A percentile compares a stretch with the other conserved stretches of the same genome.
These are phyloP conservation scores for Nitzschia sp. DNA, from an alignment of 108 stramenopile species.

Conservation along the genomic window DNA sequence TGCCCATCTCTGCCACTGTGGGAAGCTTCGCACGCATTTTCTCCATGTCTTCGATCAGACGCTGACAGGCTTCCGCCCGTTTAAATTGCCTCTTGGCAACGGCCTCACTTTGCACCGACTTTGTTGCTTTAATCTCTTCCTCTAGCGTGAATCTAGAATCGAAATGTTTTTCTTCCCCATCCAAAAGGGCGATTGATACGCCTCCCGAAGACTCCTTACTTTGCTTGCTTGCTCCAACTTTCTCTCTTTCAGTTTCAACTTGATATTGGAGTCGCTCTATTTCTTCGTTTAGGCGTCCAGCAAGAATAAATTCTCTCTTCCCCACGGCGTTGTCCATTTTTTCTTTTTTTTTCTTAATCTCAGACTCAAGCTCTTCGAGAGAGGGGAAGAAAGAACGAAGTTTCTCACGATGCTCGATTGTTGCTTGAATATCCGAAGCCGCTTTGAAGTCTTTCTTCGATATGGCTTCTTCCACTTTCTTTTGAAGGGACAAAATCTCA, in stretches of 20 bases:
- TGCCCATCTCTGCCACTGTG: conserved; percentile 53
- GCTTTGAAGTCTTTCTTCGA: conserved; percentile 54
- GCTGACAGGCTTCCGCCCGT: conserved; percentile 61
- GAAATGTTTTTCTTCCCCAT: conserved; percentile 52
- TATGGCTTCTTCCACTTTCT: conserved; percentile 61
- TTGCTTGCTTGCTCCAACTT: conserved; percentile 11
- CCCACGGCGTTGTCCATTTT: conserved; percentile 60
- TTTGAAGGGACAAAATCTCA: conserved; percentile 46
- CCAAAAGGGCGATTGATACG: conserved; percentile 17
- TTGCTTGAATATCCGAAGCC: conserved; percentile 57
- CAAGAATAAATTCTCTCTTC: conserved; percentile 62
- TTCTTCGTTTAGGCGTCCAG: conserved; percentile 55
- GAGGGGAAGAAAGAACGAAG: conserved; percentile 71
- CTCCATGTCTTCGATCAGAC: conserved; percentile 56
- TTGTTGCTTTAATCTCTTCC: conserved; percentile 41
- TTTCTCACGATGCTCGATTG: conserved; percentile 59
- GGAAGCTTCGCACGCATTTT: conserved; percentile 52
- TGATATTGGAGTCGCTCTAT: conserved; percentile 57
- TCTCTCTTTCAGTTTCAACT: conserved; percentile 51
- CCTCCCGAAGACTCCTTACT: not conserved
- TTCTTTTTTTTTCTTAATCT: conserved; percentile 36
- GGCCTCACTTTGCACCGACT: conserved; percentile 35
- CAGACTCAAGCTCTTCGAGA: conserved; percentile 59
- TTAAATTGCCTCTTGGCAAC: conserved; percentile 67
- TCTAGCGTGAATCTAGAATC: conserved; percentile 63